Evolutionary conservation across 2,329 filamentous ascomycete species (phyloP), one percentile per base, ranked within the genome.

Genomic region (Fusarium clavum): DNA sequence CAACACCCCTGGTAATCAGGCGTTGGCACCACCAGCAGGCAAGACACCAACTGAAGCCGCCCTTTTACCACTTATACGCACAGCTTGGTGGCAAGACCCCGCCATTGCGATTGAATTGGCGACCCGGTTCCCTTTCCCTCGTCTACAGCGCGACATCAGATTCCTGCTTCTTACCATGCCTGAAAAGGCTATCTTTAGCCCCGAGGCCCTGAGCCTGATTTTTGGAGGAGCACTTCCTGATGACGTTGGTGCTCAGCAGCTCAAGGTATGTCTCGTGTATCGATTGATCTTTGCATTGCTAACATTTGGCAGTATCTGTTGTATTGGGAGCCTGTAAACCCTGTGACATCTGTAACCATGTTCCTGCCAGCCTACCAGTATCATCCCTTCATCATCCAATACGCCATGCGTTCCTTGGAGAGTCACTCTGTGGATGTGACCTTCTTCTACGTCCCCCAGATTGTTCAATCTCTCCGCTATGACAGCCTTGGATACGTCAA

Each of bases 391-490:
- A 87, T 99, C 56, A 89, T 98, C 41, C 97, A 99, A 79, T 99
- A 98, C 79, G 96, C 96, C 2, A 97, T 99, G 91, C 90, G 94
- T 75, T 93, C 96, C 5, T 81, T 99, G 49, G 96, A 99, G 78
- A 94, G 92, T 73, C 96, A 99, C 76, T 91, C 94, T 0, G 91
- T 98, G n/a, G 96, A 98, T 77, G 90, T 98, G 22, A 97, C 95
- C 0, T 99, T 99, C 85, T 99, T 98, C 81, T 98, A 98, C 77
- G 96, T 99, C 5, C 96, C 97, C 9, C 96, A 99, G 78, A 97
- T 99, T 73, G 96, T 99, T 16, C 96, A 99, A 79, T 92, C 93
- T 45, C 86, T 99, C 45, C 91, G 96, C 57, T 98, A 98, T 75
- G 96, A 99, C 83, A 88, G 87, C 14, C 85, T 99, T 25, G 96